phyloP scores from a whole-genome alignment of 208 protist species.

The Wallacemonas sp. region DNA sequence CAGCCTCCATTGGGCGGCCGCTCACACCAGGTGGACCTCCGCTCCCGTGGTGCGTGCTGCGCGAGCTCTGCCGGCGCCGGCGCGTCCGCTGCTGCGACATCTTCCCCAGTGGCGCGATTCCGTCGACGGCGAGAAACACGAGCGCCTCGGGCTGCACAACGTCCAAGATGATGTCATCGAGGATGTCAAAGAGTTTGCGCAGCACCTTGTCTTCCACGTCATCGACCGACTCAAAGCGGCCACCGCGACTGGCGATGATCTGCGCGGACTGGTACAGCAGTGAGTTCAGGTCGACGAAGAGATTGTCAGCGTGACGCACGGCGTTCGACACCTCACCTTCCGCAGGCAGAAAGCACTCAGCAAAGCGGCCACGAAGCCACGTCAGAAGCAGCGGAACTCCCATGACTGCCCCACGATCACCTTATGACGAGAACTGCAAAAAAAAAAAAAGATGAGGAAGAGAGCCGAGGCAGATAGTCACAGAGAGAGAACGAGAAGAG shows the following conservation, averaged over 20 bases:
- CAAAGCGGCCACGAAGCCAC: constrained; percentile 75
- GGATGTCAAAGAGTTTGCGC: constrained; percentile 64
- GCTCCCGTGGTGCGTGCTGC: constrained; percentile 9
- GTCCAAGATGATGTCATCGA: constrained; percentile 77
- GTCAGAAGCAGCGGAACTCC: constrained; percentile 86
- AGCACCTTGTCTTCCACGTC: constrained; percentile 73
- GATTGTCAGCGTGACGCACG: constrained; percentile 39
- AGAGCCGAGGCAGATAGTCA: background rate
- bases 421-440: background rate
- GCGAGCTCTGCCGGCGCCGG: constrained; percentile 75
- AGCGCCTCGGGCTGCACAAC: constrained; percentile 94
- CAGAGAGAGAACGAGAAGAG: background rate
- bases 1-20: constrained; percentile 15
- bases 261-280: constrained; percentile 81
- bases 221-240: constrained; percentile 28
- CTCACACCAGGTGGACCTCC: background rate
- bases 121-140: constrained; percentile 97
- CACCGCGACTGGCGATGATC: constrained; percentile 41
- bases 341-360: constrained; percentile 76
- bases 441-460: constrained; percentile 1
- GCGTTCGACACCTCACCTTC: constrained; percentile 14
- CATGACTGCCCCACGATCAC: constrained; percentile 27
- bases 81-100: constrained; percentile 99
- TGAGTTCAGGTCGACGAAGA: constrained; percentile 87
- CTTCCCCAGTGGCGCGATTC: constrained; percentile 98